Evolutionary conservation across 768 basidiomycete species (phyloP), one percentile per base, ranked within the genome.

Genomic region (Saitozyma sp.): DNA sequence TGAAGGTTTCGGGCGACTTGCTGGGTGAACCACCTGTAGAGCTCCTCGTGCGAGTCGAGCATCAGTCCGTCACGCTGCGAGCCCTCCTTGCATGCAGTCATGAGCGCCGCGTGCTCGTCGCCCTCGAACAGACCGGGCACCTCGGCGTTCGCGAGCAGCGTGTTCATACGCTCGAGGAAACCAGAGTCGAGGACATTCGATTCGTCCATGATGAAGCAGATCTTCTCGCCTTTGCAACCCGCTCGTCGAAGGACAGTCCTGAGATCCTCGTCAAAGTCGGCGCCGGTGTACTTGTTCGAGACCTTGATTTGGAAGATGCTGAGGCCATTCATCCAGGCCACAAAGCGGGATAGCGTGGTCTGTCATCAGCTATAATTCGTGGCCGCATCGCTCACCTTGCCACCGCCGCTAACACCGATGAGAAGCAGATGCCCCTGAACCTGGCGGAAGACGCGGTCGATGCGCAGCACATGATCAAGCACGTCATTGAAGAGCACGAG

Each of bases 101-200:
- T 98, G 61, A 99, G 83, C 55, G 94, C 91, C 17, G 95, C 88
- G 77, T 97, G 89, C 77, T 99, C 96, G 72, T 99, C 96, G n/a
- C 96, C 96, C 80, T 99, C 96, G 77, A 99, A 99, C n/a, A 99
- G 84, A 79, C 96, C 96, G 0, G 96, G 96, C n/a, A 99, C 94
- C 79, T 99, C 96, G n/a, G 96, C 96, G 72, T 99, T 99, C 46
- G 96, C 96, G 14, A 99, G 85, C 13, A 99, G 86, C 0, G 96
- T 99, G 79, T 99, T 99, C 95, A 99, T 98, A n/a, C 96, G 87
- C 78, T 99, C 96, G 67, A 99, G 82, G 85, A 99, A 99, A 51
- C 96, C 96, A 11, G 96, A 95, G 78, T 99, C 96, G 40, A 98
- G 88, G 11, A 98, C 96, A 72, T 99, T 98, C 4, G 96, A 98